phyloP scores from a whole-genome alignment of 768 basidiomycete genomes.

The Terana coerulea region DNA sequence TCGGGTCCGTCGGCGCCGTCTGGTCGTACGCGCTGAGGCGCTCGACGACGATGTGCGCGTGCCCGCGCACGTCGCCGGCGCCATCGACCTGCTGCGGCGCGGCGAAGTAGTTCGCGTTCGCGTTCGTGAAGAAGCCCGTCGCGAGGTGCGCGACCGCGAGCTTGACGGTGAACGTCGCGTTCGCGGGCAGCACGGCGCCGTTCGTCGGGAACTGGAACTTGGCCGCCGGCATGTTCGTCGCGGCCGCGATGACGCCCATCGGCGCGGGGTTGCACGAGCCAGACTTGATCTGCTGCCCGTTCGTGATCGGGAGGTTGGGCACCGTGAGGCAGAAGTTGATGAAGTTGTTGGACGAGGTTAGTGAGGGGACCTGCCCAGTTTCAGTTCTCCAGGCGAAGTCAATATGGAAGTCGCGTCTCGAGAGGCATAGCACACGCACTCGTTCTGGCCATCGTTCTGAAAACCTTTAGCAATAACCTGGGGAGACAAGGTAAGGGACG shows the following conservation, averaged over 20 bases:
- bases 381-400: constrained; percentile 16
- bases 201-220: constrained; percentile 52
- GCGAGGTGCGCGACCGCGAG: constrained; percentile 42
- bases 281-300: constrained; percentile 48
- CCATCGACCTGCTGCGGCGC: constrained; percentile 50
- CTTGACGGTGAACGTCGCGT: constrained; percentile 44
- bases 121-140: constrained; percentile 59
- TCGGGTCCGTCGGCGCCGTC: constrained; percentile 46
- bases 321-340: constrained; percentile 61
- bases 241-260: constrained; percentile 54
- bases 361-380: constrained; percentile 49
- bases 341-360: constrained; percentile 67
- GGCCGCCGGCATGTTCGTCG: constrained; percentile 42
- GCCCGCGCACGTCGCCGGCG: constrained; percentile 52
- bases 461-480: constrained; percentile 55
- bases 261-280: constrained; percentile 59
- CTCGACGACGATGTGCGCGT: constrained; percentile 62
- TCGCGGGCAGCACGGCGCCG: constrained; percentile 37
- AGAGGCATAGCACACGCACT: constrained; percentile 7
- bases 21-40: constrained; percentile 41
- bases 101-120: constrained; percentile 46
- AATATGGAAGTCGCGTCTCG: neutral
- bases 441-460: constrained; percentile 42
- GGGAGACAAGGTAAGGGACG: constrained; percentile 41
- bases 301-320: constrained; percentile 49